Base-by-base conservation (phyloP, 192 early-diverging fungal species). In the Obelidium mucronatum region DNA sequence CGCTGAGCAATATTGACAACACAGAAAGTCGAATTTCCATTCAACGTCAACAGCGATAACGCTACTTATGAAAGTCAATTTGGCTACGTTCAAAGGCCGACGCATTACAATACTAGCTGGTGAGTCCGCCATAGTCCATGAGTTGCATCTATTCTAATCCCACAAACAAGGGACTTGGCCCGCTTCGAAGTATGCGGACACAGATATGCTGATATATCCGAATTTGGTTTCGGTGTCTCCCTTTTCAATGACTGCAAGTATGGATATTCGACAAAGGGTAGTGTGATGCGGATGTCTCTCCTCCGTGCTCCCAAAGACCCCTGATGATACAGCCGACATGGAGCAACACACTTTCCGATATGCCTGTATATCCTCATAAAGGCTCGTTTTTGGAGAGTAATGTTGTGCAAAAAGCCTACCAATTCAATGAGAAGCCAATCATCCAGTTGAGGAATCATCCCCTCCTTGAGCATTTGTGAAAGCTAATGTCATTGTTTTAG, bases 111-210 rank as follows among this genome's bases (percentile, higher is more conserved):
- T 79, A 99, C 93, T 4, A 88, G 90, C 35, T 97, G 95, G 90
- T 96, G 95, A 52, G 86, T 82, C 13, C 19, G 8, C n/a, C n/a
- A n/a, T n/a, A 15, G 11, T 48, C 44, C 44, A 15, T 48, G 8
- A 19, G 19, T 19, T 48, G 44, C 19, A 48, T 48, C 44, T n/a
- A 48, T 6, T 48, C 44, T 48, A 19, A 48, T 8, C 11, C 11
- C 17, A 15, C 11, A 48, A 48, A 48, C 8, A 48, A 48, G 83
- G 85, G 92, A 92, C 85, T 86, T 92, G 70, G 94, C 94, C 2
- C 92, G 93, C 63, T 99, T 99, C 78, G 97, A 98, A 84, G 97
- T 98, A 1, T 96, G 95, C 73, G 97, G 90, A 0, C 98, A 99
- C 86, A 96, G 96, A 70, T 99, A 94, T 85, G 97, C 91, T 11